Base-by-base conservation (phyloP, 768 basidiomycete genomes). In the Mycena polygramma region DNA sequence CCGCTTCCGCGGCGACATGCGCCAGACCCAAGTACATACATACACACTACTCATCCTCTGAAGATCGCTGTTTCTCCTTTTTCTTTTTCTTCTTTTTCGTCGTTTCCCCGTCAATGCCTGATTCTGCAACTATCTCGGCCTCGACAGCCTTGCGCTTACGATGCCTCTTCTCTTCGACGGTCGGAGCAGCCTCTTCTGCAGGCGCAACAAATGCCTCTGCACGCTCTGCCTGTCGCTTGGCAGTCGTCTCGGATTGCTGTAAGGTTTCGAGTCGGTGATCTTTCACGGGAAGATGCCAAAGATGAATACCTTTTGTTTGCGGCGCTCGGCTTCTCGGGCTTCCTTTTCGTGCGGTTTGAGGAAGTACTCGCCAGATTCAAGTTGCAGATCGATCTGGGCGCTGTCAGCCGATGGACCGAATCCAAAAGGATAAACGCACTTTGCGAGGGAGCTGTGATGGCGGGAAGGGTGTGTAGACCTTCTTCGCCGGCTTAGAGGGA, bases 361-460 rank as follows among this genome's bases (percentile, higher is more conserved):
- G 86, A 99, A 99, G 79, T 99, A 99, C 77, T 99, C 98, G 82
- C 98, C 98, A 2, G 93, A 94, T 78, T 98, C 97, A 73, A 99
- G 86, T 85, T 98, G 93, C 53, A 98, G 79, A 81, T 99, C 98
- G 77, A 99, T 85, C 92, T 95, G 49, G 13, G 55, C 4, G 53
- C 14, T 20, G 22, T 61, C 39, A 61, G 14, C 60, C 24, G 15
- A 35, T 39, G 45, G 19, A 54, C 39, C 35, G 20, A 54, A 63
- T 19, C 41, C 36, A 63, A 35, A 43, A 26, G 36, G 48, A 35
- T 57, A 70, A 65, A 11, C 1, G 58, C 81, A 94, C 94, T 87
- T 98, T 99, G 75, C 95, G 91, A 45, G 97, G 97, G 68, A 89
- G 87, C 77, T 98, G 98, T 10, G 97, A 84, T 39, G 98, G 98